These are phyloP conservation scores for Aspergillus udagawae DNA, from an alignment of 2,329 filamentous ascomycete genomes.

Conservation along the genomic window DNA sequence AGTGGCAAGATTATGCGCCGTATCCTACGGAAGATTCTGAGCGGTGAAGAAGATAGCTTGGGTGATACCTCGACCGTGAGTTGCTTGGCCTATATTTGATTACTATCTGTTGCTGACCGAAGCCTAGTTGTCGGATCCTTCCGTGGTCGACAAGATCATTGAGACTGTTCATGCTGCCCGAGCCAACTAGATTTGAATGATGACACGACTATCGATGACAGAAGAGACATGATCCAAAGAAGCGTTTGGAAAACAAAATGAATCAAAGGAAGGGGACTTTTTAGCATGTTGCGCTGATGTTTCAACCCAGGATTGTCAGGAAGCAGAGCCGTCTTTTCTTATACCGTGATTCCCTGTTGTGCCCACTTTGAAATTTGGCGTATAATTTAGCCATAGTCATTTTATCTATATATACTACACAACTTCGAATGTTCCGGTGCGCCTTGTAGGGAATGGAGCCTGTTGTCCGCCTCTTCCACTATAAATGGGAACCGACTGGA, in stretches of 20 bases:
- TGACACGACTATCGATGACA: slow-evolving; percentile 2
- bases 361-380: slow-evolving; percentile 7
- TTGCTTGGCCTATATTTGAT: slow-evolving; percentile 16
- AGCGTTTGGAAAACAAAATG: neutral
- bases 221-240: slow-evolving; percentile 2
- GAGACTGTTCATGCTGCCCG: slow-evolving; percentile 61
- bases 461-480: neutral
- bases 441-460: neutral
- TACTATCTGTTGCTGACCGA: neutral
- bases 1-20: slow-evolving; percentile 99
- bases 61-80: slow-evolving; percentile 88
- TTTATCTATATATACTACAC: slow-evolving; percentile 1
- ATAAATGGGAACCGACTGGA: no score
- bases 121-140: slow-evolving; percentile 76
- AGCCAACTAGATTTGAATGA: slow-evolving; percentile 31
- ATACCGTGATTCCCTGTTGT: slow-evolving; percentile 17
- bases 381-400: slow-evolving; percentile 9
- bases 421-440: neutral
- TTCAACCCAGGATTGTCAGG: neutral
- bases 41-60: slow-evolving; percentile 93
- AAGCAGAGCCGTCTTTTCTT: slow-evolving; percentile 2
- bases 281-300: neutral
- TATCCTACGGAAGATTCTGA: slow-evolving; percentile 94
- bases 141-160: slow-evolving; percentile 87
- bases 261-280: slow-evolving; percentile 2